A percentile compares a stretch with the other conserved stretches of the same genome.
Conservation (phyloP, 768 basidiomycete genomes). For the Suillus lakei region DNA sequence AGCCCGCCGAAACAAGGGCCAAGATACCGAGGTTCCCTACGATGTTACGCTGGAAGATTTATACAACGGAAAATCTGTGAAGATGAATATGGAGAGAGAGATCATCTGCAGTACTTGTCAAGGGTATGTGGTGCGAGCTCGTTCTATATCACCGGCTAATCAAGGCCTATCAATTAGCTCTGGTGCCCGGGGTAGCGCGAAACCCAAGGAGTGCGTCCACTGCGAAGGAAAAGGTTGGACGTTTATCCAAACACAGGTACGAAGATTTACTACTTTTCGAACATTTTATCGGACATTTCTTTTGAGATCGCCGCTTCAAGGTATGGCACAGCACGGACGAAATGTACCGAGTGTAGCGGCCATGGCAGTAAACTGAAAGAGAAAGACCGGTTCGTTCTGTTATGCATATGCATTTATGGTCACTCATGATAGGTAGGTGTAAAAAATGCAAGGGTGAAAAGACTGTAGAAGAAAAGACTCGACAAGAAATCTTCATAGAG, state of each 20-base stretch:
- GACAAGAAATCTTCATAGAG: slow-evolving; percentile 86
- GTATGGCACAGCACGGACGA: slow-evolving; percentile 54
- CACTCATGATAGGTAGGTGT: slow-evolving; percentile 58
- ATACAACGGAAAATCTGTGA: slow-evolving; percentile 88
- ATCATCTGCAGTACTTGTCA: slow-evolving; percentile 78
- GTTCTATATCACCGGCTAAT: slow-evolving; percentile 14
- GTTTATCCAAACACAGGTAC: slow-evolving; percentile 58
- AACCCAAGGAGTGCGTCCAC: slow-evolving; percentile 77
- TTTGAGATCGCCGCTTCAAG: slow-evolving; percentile 48
- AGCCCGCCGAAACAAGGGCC: slow-evolving; percentile 57
- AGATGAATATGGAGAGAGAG: slow-evolving; percentile 89
- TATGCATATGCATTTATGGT: not conserved
- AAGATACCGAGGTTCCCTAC: slow-evolving; percentile 79
- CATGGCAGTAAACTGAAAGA: slow-evolving; percentile 75
- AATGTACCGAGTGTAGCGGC: slow-evolving; percentile 75
- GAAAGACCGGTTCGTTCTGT: slow-evolving; percentile 70
- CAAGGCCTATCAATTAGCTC: slow-evolving; percentile 49
- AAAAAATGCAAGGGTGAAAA: slow-evolving; percentile 94
- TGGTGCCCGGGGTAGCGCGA: slow-evolving; percentile 83
- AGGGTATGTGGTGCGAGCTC: slow-evolving; percentile 54
- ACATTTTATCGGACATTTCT: slow-evolving; percentile 2
- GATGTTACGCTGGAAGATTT: slow-evolving; percentile 91
- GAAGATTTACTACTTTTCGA: not conserved
- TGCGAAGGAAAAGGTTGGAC: slow-evolving; percentile 89
- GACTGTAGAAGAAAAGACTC: slow-evolving; percentile 85